Conservation (phyloP, 176 grass and related monocot species). For the Pharus latifolius region DNA sequence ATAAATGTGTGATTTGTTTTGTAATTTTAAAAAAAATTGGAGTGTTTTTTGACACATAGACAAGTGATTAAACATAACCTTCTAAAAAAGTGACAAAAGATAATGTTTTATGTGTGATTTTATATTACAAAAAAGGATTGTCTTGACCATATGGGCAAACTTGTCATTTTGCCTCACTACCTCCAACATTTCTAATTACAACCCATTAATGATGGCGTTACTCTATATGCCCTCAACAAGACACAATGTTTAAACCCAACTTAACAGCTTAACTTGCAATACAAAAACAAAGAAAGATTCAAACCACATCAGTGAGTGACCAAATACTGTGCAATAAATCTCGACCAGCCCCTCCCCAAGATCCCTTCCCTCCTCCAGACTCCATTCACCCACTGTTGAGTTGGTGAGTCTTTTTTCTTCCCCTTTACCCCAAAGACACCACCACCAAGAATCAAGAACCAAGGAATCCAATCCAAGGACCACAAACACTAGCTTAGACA, state of each 20-base stretch:
- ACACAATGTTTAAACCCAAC: background rate
- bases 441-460: constrained; percentile 2
- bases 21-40: too few relatives aligned
- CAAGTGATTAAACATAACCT: too few relatives aligned
- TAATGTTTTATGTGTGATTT: too few relatives aligned
- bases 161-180: background rate
- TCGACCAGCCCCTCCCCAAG: background rate
- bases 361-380: constrained; percentile 46
- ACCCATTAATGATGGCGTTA: background rate
- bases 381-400: background rate
- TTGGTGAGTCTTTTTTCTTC: constrained; percentile 31
- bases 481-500: too few relatives aligned
- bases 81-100: too few relatives aligned
- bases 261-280: background rate
- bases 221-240: background rate
- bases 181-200: background rate
- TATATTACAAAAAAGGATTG: background rate
- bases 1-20: too few relatives aligned
- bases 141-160: constrained; percentile 11
- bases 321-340: constrained; percentile 14
- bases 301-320: background rate
- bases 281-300: background rate
- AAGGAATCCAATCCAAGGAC: background rate
- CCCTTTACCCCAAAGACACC: constrained; percentile 48
- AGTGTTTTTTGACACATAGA: constrained; percentile 9